Conservation (phyloP, 2,329 filamentous ascomycete genomes). For the Diaporthe sp. region DNA sequence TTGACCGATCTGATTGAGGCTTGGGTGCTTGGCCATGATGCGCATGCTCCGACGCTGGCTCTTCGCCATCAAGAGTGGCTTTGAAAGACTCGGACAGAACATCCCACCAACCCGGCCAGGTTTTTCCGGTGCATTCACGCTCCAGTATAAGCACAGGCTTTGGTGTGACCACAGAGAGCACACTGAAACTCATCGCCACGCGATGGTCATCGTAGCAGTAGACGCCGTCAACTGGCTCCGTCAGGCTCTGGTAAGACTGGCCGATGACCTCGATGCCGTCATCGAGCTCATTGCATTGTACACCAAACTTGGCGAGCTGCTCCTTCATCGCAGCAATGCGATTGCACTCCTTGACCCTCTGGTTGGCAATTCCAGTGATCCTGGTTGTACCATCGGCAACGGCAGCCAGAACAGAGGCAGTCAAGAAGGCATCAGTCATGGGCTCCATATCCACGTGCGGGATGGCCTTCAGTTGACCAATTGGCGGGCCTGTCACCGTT, state of each 20-base stretch:
- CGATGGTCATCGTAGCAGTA: constrained; percentile 98
- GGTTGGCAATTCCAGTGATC: constrained; percentile 96
- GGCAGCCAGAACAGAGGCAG: constrained; percentile 91
- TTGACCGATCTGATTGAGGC: constrained; percentile 67
- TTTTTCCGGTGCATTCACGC: constrained; percentile 94
- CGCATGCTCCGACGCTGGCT: constrained; percentile 54
- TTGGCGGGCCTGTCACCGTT: constrained; percentile 88
- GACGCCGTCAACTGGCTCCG: constrained; percentile 74
- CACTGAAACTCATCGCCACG: constrained; percentile 98
- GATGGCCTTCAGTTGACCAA: constrained; percentile 80
- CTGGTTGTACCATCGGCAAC: constrained; percentile 86
- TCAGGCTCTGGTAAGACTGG: constrained; percentile 59
- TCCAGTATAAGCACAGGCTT: constrained; percentile 83
- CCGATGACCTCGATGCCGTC: constrained; percentile 88
- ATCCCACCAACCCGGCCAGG: constrained; percentile 99
- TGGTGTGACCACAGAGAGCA: constrained; percentile 80
- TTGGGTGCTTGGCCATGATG: constrained; percentile 48
- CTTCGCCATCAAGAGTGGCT: constrained; percentile 81
- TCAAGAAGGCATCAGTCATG: constrained; percentile 99
- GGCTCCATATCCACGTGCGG: constrained; percentile 96
- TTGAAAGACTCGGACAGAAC: constrained; percentile 83
- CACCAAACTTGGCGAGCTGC: constrained; percentile 93
- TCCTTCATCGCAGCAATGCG: constrained; percentile 96
- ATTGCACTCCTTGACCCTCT: constrained; percentile 98
- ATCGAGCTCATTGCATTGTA: constrained; percentile 86